These are phyloP conservation scores for Talaromyces stipitatus DNA, from an alignment of 495 filamentous ascomycete species.

Conservation along the genomic window DNA sequence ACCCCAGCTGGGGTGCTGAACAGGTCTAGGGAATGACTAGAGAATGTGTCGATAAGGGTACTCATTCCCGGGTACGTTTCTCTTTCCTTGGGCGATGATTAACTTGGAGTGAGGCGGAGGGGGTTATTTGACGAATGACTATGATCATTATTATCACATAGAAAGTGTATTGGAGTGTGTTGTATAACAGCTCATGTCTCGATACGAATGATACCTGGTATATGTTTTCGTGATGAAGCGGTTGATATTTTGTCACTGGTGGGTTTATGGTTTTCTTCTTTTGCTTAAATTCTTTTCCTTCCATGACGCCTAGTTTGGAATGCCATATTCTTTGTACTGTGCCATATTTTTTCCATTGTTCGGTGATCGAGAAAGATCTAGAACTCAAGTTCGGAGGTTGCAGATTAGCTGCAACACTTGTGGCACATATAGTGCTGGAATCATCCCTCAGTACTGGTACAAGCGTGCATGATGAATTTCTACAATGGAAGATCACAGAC, in stretches of 20 bases:
- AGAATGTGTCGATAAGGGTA: neutral
- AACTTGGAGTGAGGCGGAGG: too few relatives aligned
- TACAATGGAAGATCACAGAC: too few relatives aligned
- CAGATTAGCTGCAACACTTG: too few relatives aligned
- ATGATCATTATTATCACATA: neutral
- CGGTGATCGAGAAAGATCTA: too few relatives aligned
- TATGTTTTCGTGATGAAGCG: neutral
- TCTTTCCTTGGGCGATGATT: neutral
- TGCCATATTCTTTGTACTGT: neutral
- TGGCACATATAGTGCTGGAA: too few relatives aligned
- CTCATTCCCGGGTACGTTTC: neutral
- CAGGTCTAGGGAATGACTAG: slow-evolving; percentile 52
- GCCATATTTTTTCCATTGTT: too few relatives aligned
- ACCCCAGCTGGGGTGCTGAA: slow-evolving; percentile 87
- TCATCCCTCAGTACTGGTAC: too few relatives aligned
- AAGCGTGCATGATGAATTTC: too few relatives aligned
- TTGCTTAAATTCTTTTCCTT: neutral
- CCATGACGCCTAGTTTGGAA: neutral
- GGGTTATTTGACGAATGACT: neutral
- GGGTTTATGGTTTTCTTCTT: neutral
- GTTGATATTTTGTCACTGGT: neutral
- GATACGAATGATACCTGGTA: neutral
- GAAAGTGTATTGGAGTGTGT: neutral
- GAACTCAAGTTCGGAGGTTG: too few relatives aligned
- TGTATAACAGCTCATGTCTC: neutral